phyloP scores from a whole-genome alignment of 2,329 filamentous ascomycete species.

The Botrytis paeoniae region DNA sequence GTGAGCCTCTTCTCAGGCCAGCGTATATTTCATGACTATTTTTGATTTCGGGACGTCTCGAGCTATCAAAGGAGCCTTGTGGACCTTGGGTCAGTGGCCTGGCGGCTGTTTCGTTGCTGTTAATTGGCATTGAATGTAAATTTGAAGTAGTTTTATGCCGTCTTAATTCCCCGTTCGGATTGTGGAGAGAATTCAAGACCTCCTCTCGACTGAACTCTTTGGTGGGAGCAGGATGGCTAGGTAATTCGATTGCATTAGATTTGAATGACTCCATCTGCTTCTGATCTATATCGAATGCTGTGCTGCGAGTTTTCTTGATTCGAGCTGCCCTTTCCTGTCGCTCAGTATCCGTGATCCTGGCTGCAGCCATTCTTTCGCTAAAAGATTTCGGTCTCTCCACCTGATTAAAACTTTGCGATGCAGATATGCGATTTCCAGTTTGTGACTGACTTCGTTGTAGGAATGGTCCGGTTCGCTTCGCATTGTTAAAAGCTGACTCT shows the following conservation, averaged over 20 bases:
- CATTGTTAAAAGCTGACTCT: slow-evolving; percentile 34
- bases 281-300: slow-evolving; percentile 54
- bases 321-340: slow-evolving; percentile 51
- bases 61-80: slow-evolving; percentile 19
- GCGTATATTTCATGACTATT: slow-evolving; percentile 23
- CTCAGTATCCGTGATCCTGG: slow-evolving; percentile 54
- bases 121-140: slow-evolving; percentile 28
- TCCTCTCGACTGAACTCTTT: slow-evolving; percentile 63
- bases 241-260: slow-evolving; percentile 52
- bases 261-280: slow-evolving; percentile 61
- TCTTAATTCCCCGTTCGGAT: slow-evolving; percentile 38
- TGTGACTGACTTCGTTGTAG: slow-evolving; percentile 44
- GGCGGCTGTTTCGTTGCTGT: slow-evolving; percentile 15
- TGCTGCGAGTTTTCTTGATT: slow-evolving; percentile 52
- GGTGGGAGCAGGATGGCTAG: slow-evolving; percentile 47
- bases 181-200: slow-evolving; percentile 43
- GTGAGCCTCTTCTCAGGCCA: slow-evolving; percentile 35
- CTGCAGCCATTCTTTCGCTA: slow-evolving; percentile 79
- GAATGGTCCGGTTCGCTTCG: slow-evolving; percentile 41
- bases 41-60: slow-evolving; percentile 18
- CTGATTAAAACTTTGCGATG: slow-evolving; percentile 27
- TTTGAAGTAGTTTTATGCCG: slow-evolving; percentile 42
- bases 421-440: slow-evolving; percentile 25
- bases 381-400: slow-evolving; percentile 57
- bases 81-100: slow-evolving; percentile 30